Conservation (phyloP, 1,139 yeast genomes). For the Blastobotrys ciferrii region DNA sequence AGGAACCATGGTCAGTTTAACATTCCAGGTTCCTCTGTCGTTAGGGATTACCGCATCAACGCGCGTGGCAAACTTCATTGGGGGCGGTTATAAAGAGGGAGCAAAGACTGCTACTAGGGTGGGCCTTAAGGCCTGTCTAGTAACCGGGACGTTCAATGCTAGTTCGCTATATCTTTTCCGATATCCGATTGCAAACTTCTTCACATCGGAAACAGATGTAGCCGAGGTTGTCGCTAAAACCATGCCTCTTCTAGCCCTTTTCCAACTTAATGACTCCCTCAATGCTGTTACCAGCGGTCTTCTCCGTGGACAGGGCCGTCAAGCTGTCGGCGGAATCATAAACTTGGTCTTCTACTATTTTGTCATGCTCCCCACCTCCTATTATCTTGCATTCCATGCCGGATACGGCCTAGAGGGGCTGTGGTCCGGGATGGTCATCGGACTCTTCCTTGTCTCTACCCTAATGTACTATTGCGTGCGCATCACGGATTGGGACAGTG, state of each 20-base stretch:
- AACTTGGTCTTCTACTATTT: conserved; percentile 73
- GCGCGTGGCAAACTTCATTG: conserved; percentile 83
- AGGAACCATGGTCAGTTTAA: conserved; percentile 72
- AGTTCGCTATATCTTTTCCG: conserved; percentile 52
- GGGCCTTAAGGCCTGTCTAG: conserved; percentile 55
- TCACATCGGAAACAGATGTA: conserved; percentile 57
- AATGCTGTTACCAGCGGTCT: conserved; percentile 84
- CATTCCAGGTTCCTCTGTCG: conserved; percentile 87
- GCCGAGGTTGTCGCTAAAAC: conserved; percentile 48
- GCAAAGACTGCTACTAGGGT: conserved; percentile 67
- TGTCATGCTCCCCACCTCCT: conserved; percentile 70
- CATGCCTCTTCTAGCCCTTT: conserved; percentile 69
- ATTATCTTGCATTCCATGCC: conserved; percentile 56
- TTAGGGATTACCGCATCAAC: conserved; percentile 86
- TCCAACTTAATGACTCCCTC: conserved; percentile 76
- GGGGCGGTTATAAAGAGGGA: conserved; percentile 62
- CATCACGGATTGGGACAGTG: conserved; percentile 14
- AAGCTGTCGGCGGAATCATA: conserved; percentile 76
- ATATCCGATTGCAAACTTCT: conserved; percentile 57
- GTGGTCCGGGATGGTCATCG: conserved; percentile 82
- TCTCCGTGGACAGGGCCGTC: conserved; percentile 84
- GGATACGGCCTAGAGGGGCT: conserved; percentile 60
- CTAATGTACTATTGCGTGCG: conserved; percentile 13
- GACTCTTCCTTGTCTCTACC: conserved; percentile 22
- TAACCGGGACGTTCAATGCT: conserved; percentile 59